Percentiles rank a stretch among this genome's conserved stretches.
Conservation (phyloP, 768 basidiomycete species). For the Mycena maculata region DNA sequence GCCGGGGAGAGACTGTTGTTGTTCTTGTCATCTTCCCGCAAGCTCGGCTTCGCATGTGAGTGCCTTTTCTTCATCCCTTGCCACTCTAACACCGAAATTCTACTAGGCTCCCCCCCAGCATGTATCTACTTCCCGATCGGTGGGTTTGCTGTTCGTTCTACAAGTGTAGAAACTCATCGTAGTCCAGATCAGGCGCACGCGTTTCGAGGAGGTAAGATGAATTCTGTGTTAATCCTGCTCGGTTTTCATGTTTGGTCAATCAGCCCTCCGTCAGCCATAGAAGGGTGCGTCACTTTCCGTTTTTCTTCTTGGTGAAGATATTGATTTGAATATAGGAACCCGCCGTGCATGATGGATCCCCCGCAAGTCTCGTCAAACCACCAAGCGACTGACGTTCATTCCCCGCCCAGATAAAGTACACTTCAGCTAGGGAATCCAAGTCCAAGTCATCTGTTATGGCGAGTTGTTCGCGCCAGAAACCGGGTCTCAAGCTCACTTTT, state of each 20-base stretch:
- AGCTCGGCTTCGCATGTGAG: not conserved
- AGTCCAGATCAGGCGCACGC: constrained; percentile 15
- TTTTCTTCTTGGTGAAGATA: no score
- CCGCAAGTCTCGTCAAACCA: not conserved
- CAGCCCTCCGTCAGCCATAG: constrained; percentile 9
- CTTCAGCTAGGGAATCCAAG: constrained; percentile 2
- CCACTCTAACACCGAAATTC: not conserved
- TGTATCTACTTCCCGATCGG: constrained; percentile 6
- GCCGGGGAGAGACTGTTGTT: constrained; percentile 2
- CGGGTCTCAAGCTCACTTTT: not conserved
- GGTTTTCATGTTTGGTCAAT: not conserved
- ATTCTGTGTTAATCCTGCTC: not conserved
- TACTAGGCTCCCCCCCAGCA: not conserved
- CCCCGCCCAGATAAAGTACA: not conserved
- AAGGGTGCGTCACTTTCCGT: constrained; percentile 7
- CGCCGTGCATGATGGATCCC: constrained; percentile 11
- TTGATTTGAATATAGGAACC: no score
- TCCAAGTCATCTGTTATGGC: not conserved
- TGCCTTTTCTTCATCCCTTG: not conserved
- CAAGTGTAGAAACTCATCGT: not conserved
- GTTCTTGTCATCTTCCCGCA: constrained; percentile 16
- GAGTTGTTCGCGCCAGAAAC: not conserved
- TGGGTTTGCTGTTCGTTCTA: not conserved
- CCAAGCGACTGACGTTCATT: not conserved
- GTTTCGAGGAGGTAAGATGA: constrained; percentile 13